Evolutionary conservation across 257 asterid species (phyloP).

Genomic region (Rehmannia glutinosa): DNA sequence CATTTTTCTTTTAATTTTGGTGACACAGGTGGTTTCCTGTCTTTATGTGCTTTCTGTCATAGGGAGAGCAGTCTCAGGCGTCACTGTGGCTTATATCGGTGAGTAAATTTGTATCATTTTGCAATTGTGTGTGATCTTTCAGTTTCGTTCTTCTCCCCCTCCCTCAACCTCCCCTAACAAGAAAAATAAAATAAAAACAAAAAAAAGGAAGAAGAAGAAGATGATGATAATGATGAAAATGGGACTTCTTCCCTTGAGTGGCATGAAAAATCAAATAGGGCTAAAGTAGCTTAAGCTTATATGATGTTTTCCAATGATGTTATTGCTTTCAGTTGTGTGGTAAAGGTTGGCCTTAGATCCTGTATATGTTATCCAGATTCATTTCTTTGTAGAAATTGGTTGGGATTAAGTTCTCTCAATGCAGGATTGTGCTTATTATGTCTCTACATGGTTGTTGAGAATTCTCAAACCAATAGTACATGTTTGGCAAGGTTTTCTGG

Average conservation of each 20-base stretch:
- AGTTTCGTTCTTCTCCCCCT: neutral
- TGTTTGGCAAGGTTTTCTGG: constrained; percentile 39
- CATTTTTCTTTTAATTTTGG: neutral
- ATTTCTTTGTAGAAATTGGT: neutral
- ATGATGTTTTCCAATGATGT: too few relatives aligned
- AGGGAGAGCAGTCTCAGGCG: constrained; percentile 78
- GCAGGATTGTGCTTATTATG: constrained; percentile 85
- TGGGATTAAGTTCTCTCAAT: neutral
- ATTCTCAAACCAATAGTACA: constrained; percentile 35
- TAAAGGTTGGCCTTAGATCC: too few relatives aligned
- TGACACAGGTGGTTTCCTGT: constrained; percentile 58
- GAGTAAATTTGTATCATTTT: neutral
- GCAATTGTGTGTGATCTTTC: neutral
- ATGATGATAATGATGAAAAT: too few relatives aligned
- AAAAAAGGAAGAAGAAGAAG: too few relatives aligned
- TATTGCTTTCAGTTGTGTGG: too few relatives aligned
- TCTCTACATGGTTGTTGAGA: constrained; percentile 52
- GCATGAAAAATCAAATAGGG: too few relatives aligned
- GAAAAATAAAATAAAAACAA: too few relatives aligned
- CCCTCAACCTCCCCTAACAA: too few relatives aligned
- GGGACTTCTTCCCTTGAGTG: too few relatives aligned
- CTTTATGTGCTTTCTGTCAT: constrained; percentile 78
- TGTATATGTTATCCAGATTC: too few relatives aligned
- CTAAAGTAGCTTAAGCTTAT: too few relatives aligned
- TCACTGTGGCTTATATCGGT: constrained; percentile 85